A percentile compares a stretch with the other conserved stretches of the same genome.
phyloP scores from a whole-genome alignment of 495 filamentous ascomycete genomes.

The Aspergillus diversus region DNA sequence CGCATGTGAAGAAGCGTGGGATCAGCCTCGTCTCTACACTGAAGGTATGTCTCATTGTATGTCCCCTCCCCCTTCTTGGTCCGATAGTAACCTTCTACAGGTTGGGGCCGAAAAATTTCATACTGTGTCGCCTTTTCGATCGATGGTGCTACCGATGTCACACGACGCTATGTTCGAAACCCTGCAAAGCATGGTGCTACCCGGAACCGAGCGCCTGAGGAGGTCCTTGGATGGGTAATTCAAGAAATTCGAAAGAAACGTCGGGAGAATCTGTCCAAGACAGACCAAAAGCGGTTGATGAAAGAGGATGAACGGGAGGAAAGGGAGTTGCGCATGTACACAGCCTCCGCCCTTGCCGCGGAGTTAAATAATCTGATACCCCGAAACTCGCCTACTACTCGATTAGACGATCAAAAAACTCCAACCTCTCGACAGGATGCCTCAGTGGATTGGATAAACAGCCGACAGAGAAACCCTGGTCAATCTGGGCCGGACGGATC shows the following conservation, averaged over 20 bases:
- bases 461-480: constrained; percentile 58
- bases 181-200: constrained; percentile 69
- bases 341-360: constrained; percentile 70
- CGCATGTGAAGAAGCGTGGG: constrained; percentile 92
- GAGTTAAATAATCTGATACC: constrained; percentile 61
- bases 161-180: constrained; percentile 90
- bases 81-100: constrained; percentile 33
- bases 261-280: constrained; percentile 75
- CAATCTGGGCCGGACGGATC: constrained; percentile 45
- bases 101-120: constrained; percentile 91
- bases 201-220: constrained; percentile 77
- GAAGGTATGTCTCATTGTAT: constrained; percentile 63
- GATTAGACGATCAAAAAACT: constrained; percentile 46
- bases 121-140: constrained; percentile 97
- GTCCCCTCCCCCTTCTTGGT: background rate
- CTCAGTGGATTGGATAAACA: constrained; percentile 65
- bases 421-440: constrained; percentile 60
- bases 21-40: constrained; percentile 89
- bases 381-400: constrained; percentile 29
- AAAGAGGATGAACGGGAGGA: constrained; percentile 91
- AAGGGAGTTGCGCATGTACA: constrained; percentile 76
- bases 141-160: constrained; percentile 95
- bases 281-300: constrained; percentile 77
- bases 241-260: constrained; percentile 86
- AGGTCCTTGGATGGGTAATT: constrained; percentile 84